phyloP scores from a whole-genome alignment of 768 basidiomycete species.

The Guyanaporus albipodus region DNA sequence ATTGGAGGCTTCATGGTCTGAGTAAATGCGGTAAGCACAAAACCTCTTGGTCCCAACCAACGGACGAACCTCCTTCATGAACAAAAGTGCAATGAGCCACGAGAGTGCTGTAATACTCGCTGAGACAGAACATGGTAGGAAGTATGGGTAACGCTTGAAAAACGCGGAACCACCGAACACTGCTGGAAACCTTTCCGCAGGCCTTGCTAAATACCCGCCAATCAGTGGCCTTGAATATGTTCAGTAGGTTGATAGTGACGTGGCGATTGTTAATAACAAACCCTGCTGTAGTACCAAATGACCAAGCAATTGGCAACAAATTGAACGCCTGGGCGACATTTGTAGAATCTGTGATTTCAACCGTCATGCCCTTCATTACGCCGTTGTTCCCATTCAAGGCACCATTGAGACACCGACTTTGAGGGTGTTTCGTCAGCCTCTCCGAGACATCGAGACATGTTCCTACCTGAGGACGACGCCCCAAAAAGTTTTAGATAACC shows the following conservation, averaged over 20 bases:
- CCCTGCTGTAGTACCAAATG: slow-evolving; percentile 41
- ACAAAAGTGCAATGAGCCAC: slow-evolving; percentile 47
- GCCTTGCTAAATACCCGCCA: slow-evolving; percentile 61
- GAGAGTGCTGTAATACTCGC: slow-evolving; percentile 51
- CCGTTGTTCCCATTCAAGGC: slow-evolving; percentile 56
- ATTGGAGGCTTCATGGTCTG: slow-evolving; percentile 16
- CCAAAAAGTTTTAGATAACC: slow-evolving; percentile 46
- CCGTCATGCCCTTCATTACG: slow-evolving; percentile 43
- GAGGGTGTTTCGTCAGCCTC: not conserved
- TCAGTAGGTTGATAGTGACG: slow-evolving; percentile 7
- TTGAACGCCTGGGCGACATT: slow-evolving; percentile 44
- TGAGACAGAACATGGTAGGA: slow-evolving; percentile 63
- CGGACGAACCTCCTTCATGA: slow-evolving; percentile 49
- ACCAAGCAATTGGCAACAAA: slow-evolving; percentile 54
- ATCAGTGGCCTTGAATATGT: slow-evolving; percentile 52
- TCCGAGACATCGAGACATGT: not conserved
- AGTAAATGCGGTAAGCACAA: not conserved
- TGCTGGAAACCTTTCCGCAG: slow-evolving; percentile 60
- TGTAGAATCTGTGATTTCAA: slow-evolving; percentile 39
- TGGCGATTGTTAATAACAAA: slow-evolving; percentile 21
- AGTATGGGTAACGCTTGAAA: slow-evolving; percentile 66
- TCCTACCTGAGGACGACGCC: slow-evolving; percentile 38
- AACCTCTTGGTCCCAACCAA: not conserved
- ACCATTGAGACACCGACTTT: slow-evolving; percentile 45
- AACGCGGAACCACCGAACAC: slow-evolving; percentile 55